Conservation (phyloP, 2,329 filamentous ascomycete genomes). For the Aschersonia sp. region DNA sequence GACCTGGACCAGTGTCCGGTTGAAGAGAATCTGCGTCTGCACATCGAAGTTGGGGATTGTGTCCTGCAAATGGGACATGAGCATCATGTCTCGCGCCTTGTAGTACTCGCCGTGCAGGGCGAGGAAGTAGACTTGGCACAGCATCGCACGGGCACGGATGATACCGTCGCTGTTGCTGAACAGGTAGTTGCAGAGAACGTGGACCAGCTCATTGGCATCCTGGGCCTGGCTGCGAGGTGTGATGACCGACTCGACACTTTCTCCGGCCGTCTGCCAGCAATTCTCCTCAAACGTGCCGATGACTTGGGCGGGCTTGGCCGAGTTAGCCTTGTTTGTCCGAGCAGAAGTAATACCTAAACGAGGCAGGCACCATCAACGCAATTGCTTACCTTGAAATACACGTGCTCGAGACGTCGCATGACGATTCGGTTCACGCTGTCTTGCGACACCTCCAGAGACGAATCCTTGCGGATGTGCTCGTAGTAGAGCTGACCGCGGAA, state of each 20-base stretch:
- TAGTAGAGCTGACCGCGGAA: slow-evolving; percentile 81
- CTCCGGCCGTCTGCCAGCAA: slow-evolving; percentile 70
- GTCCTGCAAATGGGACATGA: slow-evolving; percentile 98
- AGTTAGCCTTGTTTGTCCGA: background rate
- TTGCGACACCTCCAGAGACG: slow-evolving; percentile 59
- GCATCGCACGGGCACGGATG: slow-evolving; percentile 88
- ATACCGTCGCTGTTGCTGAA: slow-evolving; percentile 93
- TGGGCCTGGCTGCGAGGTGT: slow-evolving; percentile 55
- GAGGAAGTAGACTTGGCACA: slow-evolving; percentile 97
- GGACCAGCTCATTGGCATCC: slow-evolving; percentile 64
- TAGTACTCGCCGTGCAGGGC: slow-evolving; percentile 97
- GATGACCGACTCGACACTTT: slow-evolving; percentile 59
- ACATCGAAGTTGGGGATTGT: slow-evolving; percentile 95
- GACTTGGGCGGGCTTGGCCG: slow-evolving; percentile 62
- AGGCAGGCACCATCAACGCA: background rate
- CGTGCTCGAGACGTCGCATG: slow-evolving; percentile 87
- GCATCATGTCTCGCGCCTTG: slow-evolving; percentile 94
- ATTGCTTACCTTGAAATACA: slow-evolving; percentile 79
- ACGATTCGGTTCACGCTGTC: slow-evolving; percentile 85
- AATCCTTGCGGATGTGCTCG: slow-evolving; percentile 60
- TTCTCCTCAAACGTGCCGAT: slow-evolving; percentile 89
- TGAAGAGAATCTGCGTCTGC: slow-evolving; percentile 95
- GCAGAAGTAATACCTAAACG: too few relatives aligned
- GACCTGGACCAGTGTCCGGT: slow-evolving; percentile 92
- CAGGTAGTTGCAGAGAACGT: slow-evolving; percentile 84